These are phyloP conservation scores for Manihot esculenta DNA, from an alignment of 441 rosid genomes.

Conservation along the genomic window DNA sequence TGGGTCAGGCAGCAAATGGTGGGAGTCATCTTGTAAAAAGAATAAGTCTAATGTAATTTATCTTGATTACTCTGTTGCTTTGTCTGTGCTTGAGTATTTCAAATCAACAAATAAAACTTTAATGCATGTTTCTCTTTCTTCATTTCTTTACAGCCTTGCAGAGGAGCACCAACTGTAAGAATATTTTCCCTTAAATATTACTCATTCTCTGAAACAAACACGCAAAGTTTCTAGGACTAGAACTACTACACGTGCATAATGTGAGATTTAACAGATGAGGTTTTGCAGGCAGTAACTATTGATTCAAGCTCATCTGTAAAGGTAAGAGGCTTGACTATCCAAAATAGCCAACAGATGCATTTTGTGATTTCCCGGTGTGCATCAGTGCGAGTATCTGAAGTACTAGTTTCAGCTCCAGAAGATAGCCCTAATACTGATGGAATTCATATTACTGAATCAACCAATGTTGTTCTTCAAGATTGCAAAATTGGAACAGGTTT, in stretches of 20 bases:
- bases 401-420: slow-evolving; percentile 74
- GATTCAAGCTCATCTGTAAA: slow-evolving; percentile 76
- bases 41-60: slow-evolving; percentile 75
- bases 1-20: slow-evolving; percentile 98
- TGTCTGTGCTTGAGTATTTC: slow-evolving; percentile 6
- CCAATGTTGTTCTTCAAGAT: slow-evolving; percentile 77
- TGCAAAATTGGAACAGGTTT: slow-evolving; percentile 96
- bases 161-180: slow-evolving; percentile 82
- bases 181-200: slow-evolving; percentile 17
- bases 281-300: slow-evolving; percentile 82
- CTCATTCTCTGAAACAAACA: slow-evolving; percentile 16
- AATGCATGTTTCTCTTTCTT: slow-evolving; percentile 27
- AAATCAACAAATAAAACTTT: slow-evolving; percentile 21
- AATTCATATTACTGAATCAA: slow-evolving; percentile 82
- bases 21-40: slow-evolving; percentile 97
- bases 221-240: slow-evolving; percentile 5
- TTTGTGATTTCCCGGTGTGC: slow-evolving; percentile 68
- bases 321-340: slow-evolving; percentile 78
- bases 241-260: slow-evolving; percentile 8
- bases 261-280: slow-evolving; percentile 19
- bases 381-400: slow-evolving; percentile 59
- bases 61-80: slow-evolving; percentile 11
- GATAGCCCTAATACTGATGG: slow-evolving; percentile 99
- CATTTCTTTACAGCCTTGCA: slow-evolving; percentile 74
- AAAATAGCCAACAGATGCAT: slow-evolving; percentile 96